Evolutionary conservation across 441 rosid species (phyloP).

Genomic region (Aquilaria agallochum): DNA sequence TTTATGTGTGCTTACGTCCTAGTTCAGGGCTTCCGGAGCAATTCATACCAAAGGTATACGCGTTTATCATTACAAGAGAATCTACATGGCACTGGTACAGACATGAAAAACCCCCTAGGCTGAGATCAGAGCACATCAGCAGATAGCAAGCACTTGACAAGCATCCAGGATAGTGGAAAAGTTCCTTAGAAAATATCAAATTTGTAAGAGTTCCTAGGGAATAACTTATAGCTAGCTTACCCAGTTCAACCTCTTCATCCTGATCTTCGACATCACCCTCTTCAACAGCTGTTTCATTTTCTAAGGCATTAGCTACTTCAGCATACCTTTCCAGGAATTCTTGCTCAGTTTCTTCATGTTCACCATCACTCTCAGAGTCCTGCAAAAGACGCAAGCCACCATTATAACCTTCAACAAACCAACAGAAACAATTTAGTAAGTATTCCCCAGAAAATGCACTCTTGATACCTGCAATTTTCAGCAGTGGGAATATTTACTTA

Average conservation of each 20-base stretch:
- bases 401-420: too few relatives aligned
- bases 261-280: constrained; percentile 71
- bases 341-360: constrained; percentile 81
- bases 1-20: too few relatives aligned
- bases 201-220: neutral
- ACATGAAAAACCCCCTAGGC: too few relatives aligned
- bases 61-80: too few relatives aligned
- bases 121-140: too few relatives aligned
- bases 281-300: constrained; percentile 39
- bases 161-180: too few relatives aligned
- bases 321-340: constrained; percentile 89
- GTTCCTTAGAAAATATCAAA: too few relatives aligned
- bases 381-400: constrained; percentile 15
- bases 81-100: too few relatives aligned
- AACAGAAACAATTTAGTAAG: constrained; percentile 4
- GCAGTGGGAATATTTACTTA: too few relatives aligned
- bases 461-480: constrained; percentile 4
- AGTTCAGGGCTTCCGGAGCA: too few relatives aligned
- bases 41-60: too few relatives aligned
- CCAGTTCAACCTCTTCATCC: constrained; percentile 62
- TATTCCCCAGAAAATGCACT: constrained; percentile 7
- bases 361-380: constrained; percentile 71
- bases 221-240: constrained; percentile 30
- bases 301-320: constrained; percentile 63
- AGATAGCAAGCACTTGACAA: too few relatives aligned